Evolutionary conservation across 352 stramenopile genomes (phyloP), one percentile per base, ranked within the genome.

Genomic region (Peronospora farinosa): DNA sequence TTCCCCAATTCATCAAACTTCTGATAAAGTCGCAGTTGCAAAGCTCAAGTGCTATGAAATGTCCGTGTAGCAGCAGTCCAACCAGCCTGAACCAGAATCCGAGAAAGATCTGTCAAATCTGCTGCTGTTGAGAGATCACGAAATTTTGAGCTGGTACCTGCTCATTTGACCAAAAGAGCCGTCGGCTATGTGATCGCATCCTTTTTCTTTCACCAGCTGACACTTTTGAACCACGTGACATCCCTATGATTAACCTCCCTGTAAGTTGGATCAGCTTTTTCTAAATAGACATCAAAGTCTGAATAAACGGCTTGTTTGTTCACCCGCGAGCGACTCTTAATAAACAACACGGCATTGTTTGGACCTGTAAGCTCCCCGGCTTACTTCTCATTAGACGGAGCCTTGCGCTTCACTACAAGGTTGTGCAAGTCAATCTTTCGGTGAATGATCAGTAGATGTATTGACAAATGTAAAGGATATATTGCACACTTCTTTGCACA

Each of bases 21-120:
- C 11, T 6, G 25, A 37, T 33, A 27, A 43, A 40, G 23, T 50
- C 23, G 16, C 33, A 27, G 15, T 43, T 13, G 17, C 48, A 60
- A 64, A 60, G 56, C 59, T 64, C 50, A 49, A 32, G 36, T 59
- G 53, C 52, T 54, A 40, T 41, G n/a, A 47, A 58, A 62, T 62
- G 40, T 42, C 37, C 3, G 57, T 36, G 28, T 23, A 64, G 48
- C 47, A 64, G 28, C 17, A 50, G 56, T 44, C 39, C 51, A 32
- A 32, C 28, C 28, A 32, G 28, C 10, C 28, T 9, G 8, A 38
- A 40, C 43, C 33, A 37, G 39, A 58, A 27, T 27, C 23, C 23
- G 23, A 27, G 3, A 27, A 27, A 27, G 5, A 2, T 27, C 23
- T 27, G 3, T 4, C 6, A 27, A 5, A 2, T 27, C 23, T 27